phyloP scores from a whole-genome alignment of 2,329 filamentous ascomycete species.

The Thelonectria olida region DNA sequence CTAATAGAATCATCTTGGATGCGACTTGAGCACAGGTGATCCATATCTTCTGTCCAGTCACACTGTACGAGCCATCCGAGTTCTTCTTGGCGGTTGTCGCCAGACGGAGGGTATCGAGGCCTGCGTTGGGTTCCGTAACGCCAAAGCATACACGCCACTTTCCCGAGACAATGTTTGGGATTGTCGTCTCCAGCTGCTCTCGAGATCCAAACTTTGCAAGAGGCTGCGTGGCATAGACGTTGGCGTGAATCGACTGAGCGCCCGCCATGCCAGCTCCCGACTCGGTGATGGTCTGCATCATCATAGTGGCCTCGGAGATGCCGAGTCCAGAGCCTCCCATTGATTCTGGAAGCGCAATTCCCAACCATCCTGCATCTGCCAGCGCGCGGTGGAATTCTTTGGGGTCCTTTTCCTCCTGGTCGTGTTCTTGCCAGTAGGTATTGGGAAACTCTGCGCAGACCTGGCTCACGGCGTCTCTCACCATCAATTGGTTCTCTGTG shows the following conservation, averaged over 20 bases:
- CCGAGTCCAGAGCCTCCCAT: slow-evolving; percentile 79
- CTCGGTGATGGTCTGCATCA: slow-evolving; percentile 85
- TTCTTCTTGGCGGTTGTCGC: slow-evolving; percentile 68
- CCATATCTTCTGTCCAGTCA: slow-evolving; percentile 89
- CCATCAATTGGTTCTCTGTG: slow-evolving; percentile 75
- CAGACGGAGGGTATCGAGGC: slow-evolving; percentile 79
- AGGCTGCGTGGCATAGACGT: slow-evolving; percentile 80
- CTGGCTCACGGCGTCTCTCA: slow-evolving; percentile 74
- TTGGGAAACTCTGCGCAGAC: slow-evolving; percentile 78
- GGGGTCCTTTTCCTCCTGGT: slow-evolving; percentile 76
- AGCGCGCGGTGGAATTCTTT: slow-evolving; percentile 79
- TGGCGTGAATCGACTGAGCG: slow-evolving; percentile 69
- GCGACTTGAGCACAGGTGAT: slow-evolving; percentile 87
- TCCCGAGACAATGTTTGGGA: slow-evolving; percentile 77
- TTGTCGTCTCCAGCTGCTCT: slow-evolving; percentile 69
- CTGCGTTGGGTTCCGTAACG: slow-evolving; percentile 81
- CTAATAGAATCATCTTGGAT: slow-evolving; percentile 83
- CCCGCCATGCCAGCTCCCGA: slow-evolving; percentile 82
- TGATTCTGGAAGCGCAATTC: slow-evolving; percentile 79
- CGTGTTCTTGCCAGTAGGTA: slow-evolving; percentile 79
- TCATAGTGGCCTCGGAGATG: slow-evolving; percentile 85
- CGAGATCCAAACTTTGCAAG: slow-evolving; percentile 76
- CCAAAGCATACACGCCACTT: slow-evolving; percentile 81
- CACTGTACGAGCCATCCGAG: slow-evolving; percentile 66
- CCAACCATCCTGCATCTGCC: slow-evolving; percentile 81